Base-by-base conservation (phyloP, 345 rosid species). In the Brassica rapa region DNA sequence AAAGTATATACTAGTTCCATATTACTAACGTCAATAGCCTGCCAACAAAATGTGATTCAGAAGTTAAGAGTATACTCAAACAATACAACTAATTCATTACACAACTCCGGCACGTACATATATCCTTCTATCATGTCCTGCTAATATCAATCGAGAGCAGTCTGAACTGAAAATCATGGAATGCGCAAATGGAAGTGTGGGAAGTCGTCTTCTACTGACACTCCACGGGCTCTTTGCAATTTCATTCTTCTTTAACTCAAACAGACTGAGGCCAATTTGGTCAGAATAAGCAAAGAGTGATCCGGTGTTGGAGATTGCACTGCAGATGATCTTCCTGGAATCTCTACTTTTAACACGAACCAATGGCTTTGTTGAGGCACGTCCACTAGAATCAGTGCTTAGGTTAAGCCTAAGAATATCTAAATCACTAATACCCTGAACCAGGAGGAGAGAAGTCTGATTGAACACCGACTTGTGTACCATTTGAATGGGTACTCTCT, bases 81-180 rank as follows among this genome's bases (percentile, higher is more conserved):
- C 59, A 68, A 49, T 12, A 63, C 6, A 23, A 41, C 25, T 62
- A 49, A 49, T n/a, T 49, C 56, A 49, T 49, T n/a, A 12, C 53
- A 46, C 53, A 49, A 49, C 56, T 49, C 2, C 6, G 62, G 55
- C 60, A 72, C 99, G 82, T 83, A 95, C 99, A 86, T 91, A 84
- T 76, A 95, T 95, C 82, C 82, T 90, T 82, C 87, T 81, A 82
- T 95, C 97, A 65, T 88, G 92, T 41, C 94, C 96, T 43, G 98
- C 94, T 60, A 87, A 71, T 72, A 95, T 87, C 84, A 95, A 73
- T 56, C 71, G 77, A 65, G 88, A 85, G 56, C 92, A 86, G 84
- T 95, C 98, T 39, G 80, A 86, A 82, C 88, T 89, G 70, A 95
- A 95, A 61, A 86, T 76, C 97, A 95, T 91, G 75, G 89, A 89